Evolutionary conservation across 805 yeast species (phyloP).

Genomic region (Dipodascus albidus): DNA sequence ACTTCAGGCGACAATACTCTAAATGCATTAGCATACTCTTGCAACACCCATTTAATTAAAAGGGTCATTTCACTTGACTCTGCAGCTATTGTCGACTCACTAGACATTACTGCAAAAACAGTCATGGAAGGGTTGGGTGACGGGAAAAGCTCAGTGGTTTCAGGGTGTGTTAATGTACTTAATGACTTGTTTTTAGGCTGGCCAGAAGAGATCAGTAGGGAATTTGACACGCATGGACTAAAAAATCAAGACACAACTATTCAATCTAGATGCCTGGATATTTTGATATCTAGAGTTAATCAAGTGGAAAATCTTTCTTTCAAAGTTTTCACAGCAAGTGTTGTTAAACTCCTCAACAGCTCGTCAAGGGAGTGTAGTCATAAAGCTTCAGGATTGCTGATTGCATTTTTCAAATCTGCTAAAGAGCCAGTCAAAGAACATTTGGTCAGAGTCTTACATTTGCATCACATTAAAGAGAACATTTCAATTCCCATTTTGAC

Average conservation of each 20-base stretch:
- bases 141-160: constrained; percentile 15
- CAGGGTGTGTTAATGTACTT: constrained; percentile 22
- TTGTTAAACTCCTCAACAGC: constrained; percentile 23
- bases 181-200: constrained; percentile 29
- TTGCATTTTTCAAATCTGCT: constrained; percentile 29
- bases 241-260: constrained; percentile 13
- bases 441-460: constrained; percentile 31
- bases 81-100: constrained; percentile 22
- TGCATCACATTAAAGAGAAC: constrained; percentile 23
- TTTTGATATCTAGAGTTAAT: constrained; percentile 18
- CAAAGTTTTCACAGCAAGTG: constrained; percentile 23
- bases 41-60: constrained; percentile 35
- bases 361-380: constrained; percentile 14
- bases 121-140: constrained; percentile 26
- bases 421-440: constrained; percentile 33
- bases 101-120: constrained; percentile 24
- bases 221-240: constrained; percentile 23
- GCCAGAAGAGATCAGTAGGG: constrained; percentile 24
- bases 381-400: constrained; percentile 23
- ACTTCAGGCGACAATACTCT: background rate
- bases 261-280: constrained; percentile 17
- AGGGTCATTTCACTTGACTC: constrained; percentile 32
- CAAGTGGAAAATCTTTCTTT: constrained; percentile 21
- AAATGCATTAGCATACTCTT: constrained; percentile 26
- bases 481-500: constrained; percentile 20